These are phyloP conservation scores for Hypoxylon rubiginosum DNA, from an alignment of 2,329 filamentous ascomycete genomes.

Conservation along the genomic window DNA sequence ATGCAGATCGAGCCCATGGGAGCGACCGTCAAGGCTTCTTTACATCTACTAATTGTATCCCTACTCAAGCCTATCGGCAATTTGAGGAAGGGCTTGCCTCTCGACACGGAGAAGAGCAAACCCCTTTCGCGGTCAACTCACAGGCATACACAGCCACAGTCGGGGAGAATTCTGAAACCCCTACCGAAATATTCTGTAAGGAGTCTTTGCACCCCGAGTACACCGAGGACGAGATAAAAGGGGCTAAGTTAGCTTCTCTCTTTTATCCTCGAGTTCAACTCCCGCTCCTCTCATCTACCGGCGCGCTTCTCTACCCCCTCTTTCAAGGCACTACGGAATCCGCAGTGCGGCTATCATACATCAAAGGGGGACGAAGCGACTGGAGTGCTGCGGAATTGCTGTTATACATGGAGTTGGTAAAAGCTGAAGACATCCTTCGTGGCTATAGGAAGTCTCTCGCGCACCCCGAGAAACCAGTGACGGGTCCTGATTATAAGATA, in stretches of 20 bases:
- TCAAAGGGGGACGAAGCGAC: background rate
- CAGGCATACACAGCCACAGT: background rate
- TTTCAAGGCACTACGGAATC: conserved; percentile 14
- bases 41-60: background rate
- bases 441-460: conserved; percentile 23
- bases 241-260: background rate
- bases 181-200: background rate
- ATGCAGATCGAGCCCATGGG: background rate
- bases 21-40: background rate
- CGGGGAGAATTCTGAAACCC: background rate
- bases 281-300: conserved; percentile 12
- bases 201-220: background rate
- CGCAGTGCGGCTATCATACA: conserved; percentile 19
- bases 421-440: conserved; percentile 31
- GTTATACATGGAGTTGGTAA: conserved; percentile 31
- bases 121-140: background rate
- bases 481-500: background rate
- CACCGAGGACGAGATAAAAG: background rate
- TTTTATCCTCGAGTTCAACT: conserved; percentile 19
- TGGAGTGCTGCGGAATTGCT: conserved; percentile 3
- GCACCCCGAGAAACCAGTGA: background rate
- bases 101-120: background rate
- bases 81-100: background rate
- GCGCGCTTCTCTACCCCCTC: conserved; percentile 27
- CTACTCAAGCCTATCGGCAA: background rate